A percentile compares a stretch with the other conserved stretches of the same genome.
These are phyloP conservation scores for Gaeumannomyces sp. DNA, from an alignment of 2,329 filamentous ascomycete species.

Conservation along the genomic window DNA sequence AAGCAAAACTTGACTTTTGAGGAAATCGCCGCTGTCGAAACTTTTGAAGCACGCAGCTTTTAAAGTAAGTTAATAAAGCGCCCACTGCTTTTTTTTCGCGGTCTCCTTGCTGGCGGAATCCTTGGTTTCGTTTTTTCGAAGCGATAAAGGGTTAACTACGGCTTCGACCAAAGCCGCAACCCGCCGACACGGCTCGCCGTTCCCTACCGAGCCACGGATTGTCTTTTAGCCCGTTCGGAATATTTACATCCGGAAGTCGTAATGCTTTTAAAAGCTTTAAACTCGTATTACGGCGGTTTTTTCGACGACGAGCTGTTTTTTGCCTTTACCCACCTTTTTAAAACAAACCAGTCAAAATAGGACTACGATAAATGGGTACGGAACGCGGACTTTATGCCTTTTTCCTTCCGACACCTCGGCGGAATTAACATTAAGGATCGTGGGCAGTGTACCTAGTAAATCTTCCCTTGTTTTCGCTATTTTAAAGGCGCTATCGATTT, in stretches of 20 bases:
- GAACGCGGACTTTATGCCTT: conserved; percentile 26
- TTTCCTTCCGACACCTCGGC: conserved; percentile 32
- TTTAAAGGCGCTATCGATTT: conserved; percentile 55
- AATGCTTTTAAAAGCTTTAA: conserved; percentile 48
- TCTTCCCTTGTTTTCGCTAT: conserved; percentile 49
- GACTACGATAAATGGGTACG: conserved; percentile 47
- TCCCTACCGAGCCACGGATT: conserved; percentile 55
- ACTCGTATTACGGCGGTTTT: conserved; percentile 53
- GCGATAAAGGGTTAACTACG: conserved; percentile 61
- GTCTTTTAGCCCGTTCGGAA: conserved; percentile 47
- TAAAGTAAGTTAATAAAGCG: conserved; percentile 23
- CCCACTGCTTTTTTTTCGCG: conserved; percentile 41
- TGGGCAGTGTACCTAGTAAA: conserved; percentile 33
- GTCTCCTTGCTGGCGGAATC: conserved; percentile 50
- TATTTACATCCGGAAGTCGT: conserved; percentile 57
- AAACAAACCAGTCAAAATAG: conserved; percentile 42
- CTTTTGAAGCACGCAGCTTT: conserved; percentile 28
- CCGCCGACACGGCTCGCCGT: conserved; percentile 45
- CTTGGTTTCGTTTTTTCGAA: conserved; percentile 50
- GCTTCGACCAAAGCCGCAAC: conserved; percentile 37
- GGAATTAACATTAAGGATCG: conserved; percentile 55
- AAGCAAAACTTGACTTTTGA: too few relatives aligned
- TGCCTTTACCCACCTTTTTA: conserved; percentile 39
- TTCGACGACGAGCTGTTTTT: conserved; percentile 40
- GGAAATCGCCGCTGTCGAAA: conserved; percentile 28